A percentile compares a stretch with the other conserved stretches of the same genome.
phyloP scores from a whole-genome alignment of 2,329 filamentous ascomycete species.

The Aureobasidium namibiae region DNA sequence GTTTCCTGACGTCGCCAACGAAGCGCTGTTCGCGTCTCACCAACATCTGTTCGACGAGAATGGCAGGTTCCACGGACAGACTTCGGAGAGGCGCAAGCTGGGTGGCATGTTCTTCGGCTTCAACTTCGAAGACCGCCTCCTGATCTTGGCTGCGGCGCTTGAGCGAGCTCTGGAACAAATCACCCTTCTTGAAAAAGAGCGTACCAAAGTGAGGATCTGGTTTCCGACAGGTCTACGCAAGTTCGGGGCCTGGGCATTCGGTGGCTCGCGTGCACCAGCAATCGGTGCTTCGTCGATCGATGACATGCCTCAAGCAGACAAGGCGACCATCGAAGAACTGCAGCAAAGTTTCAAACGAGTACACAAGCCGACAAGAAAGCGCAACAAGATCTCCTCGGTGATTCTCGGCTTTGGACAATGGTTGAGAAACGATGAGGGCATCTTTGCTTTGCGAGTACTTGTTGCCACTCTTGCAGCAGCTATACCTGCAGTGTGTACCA shows the following conservation, averaged over 20 bases:
- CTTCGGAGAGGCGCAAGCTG: background rate
- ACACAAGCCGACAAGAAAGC: constrained; percentile 24
- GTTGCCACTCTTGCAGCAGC: constrained; percentile 8
- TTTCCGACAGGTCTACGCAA: constrained; percentile 7
- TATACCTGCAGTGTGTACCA: background rate
- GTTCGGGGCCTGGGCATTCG: constrained; percentile 5
- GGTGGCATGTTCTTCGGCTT: constrained; percentile 13
- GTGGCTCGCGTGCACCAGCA: background rate
- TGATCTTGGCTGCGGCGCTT: background rate
- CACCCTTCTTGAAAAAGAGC: background rate
- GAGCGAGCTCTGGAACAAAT: constrained; percentile 1
- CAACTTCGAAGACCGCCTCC: constrained; percentile 11
- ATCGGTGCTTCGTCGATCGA: background rate
- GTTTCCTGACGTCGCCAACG: constrained; percentile 5
- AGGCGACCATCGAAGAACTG: constrained; percentile 1
- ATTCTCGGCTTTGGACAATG: constrained; percentile 30
- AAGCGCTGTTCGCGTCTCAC: constrained; percentile 8
- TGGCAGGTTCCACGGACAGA: background rate
- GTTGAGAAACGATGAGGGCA: constrained; percentile 10
- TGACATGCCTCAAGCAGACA: constrained; percentile 9
- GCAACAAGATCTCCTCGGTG: constrained; percentile 33
- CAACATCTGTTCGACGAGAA: constrained; percentile 5
- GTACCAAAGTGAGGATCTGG: background rate
- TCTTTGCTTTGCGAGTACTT: constrained; percentile 8
- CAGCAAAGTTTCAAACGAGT: background rate